phyloP scores from a whole-genome alignment of 768 basidiomycete genomes.

The Psilocybe sp. region DNA sequence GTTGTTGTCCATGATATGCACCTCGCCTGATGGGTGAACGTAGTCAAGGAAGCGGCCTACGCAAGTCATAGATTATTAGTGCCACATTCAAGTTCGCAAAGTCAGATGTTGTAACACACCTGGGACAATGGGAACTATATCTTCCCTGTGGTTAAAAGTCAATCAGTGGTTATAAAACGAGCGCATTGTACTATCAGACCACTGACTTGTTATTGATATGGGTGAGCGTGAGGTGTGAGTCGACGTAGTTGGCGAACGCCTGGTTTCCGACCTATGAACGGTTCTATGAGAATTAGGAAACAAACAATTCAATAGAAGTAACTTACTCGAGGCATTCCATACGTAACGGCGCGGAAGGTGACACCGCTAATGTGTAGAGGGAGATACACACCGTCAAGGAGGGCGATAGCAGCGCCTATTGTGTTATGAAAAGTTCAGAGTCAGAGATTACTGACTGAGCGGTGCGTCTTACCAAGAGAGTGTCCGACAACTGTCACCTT shows the following conservation, averaged over 20 bases:
- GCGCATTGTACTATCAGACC: background rate
- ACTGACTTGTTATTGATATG: slow-evolving; percentile 60
- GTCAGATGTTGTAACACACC: slow-evolving; percentile 18
- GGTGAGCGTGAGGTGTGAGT: slow-evolving; percentile 43
- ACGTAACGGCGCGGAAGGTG: slow-evolving; percentile 32
- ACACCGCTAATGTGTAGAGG: slow-evolving; percentile 44
- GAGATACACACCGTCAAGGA: slow-evolving; percentile 57
- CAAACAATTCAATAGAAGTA: slow-evolving; percentile 20
- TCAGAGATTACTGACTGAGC: no score
- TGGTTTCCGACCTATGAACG: slow-evolving; percentile 48
- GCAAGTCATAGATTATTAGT: background rate
- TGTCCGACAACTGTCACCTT: slow-evolving; percentile 46
- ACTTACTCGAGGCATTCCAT: slow-evolving; percentile 42
- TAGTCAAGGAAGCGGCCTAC: slow-evolving; percentile 37
- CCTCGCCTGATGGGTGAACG: slow-evolving; percentile 45
- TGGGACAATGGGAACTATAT: slow-evolving; percentile 39
- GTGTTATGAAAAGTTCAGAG: no score
- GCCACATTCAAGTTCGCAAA: background rate
- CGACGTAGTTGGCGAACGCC: slow-evolving; percentile 61
- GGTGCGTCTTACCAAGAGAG: slow-evolving; percentile 30
- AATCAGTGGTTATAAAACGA: background rate
- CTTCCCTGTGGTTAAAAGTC: slow-evolving; percentile 24
- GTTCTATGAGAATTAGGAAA: background rate
- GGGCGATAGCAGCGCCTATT: slow-evolving; percentile 48
- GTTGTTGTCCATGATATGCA: slow-evolving; percentile 45